phyloP scores from a whole-genome alignment of 2,329 filamentous ascomycete genomes.

The Exophiala bonariae region DNA sequence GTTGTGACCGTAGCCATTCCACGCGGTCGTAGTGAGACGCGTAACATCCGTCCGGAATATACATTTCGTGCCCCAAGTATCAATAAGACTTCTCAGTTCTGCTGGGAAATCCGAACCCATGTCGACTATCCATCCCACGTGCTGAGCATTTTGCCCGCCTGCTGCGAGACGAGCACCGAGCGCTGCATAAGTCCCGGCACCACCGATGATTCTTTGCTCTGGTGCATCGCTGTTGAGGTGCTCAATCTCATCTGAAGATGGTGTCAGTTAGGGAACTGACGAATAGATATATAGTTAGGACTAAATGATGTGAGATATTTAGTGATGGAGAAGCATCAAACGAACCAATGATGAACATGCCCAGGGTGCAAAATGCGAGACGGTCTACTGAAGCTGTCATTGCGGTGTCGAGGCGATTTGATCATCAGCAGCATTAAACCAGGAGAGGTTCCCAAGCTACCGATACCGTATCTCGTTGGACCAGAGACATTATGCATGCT shows the following conservation, averaged over 20 bases:
- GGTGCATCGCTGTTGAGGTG: constrained; percentile 69
- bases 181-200: constrained; percentile 82
- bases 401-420: too few relatives aligned
- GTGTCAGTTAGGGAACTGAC: background rate
- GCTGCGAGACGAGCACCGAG: constrained; percentile 88
- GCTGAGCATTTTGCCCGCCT: constrained; percentile 62
- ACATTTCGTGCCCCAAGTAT: constrained; percentile 74
- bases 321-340: constrained; percentile 1
- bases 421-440: too few relatives aligned
- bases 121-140: constrained; percentile 89
- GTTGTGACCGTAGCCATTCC: constrained; percentile 81
- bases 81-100: constrained; percentile 62
- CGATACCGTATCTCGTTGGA: too few relatives aligned
- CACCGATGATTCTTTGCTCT: constrained; percentile 77
- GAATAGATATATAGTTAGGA: background rate
- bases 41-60: constrained; percentile 65
- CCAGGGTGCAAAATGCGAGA: constrained; percentile 54
- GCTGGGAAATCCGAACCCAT: constrained; percentile 82
- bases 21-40: constrained; percentile 81
- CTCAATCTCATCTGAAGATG: constrained; percentile 78
- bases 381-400: background rate
- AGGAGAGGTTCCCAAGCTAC: too few relatives aligned
- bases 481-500: too few relatives aligned
- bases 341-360: constrained; percentile 65
- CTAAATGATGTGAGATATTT: constrained; percentile 42